Evolutionary conservation across 2,329 filamentous ascomycete species (phyloP).

Genomic region (Alternaria conjuncta): DNA sequence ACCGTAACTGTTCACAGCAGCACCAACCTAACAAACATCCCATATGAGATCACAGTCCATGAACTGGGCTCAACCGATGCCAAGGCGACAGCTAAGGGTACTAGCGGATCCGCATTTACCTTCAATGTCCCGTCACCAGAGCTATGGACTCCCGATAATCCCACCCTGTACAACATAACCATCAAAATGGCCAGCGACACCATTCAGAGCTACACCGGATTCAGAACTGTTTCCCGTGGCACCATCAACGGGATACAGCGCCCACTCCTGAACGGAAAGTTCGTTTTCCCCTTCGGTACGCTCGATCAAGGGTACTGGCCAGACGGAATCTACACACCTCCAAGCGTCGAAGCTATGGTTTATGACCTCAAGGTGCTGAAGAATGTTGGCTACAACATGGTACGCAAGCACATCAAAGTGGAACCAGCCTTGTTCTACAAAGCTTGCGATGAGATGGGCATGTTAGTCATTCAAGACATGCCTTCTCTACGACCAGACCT

Average conservation of each 20-base stretch:
- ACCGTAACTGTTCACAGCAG: slow-evolving; percentile 62
- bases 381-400: slow-evolving; percentile 70
- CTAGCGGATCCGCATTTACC: slow-evolving; percentile 59
- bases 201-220: slow-evolving; percentile 71
- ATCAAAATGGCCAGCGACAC: slow-evolving; percentile 61
- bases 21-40: slow-evolving; percentile 38
- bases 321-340: slow-evolving; percentile 70
- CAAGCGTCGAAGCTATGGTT: slow-evolving; percentile 70
- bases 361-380: slow-evolving; percentile 71
- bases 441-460: slow-evolving; percentile 69
- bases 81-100: slow-evolving; percentile 55
- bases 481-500: slow-evolving; percentile 58
- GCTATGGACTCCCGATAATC: slow-evolving; percentile 70
- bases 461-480: slow-evolving; percentile 76
- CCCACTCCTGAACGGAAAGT: slow-evolving; percentile 71
- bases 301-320: slow-evolving; percentile 77
- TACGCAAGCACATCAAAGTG: slow-evolving; percentile 76
- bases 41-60: slow-evolving; percentile 50
- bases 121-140: slow-evolving; percentile 62
- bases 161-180: slow-evolving; percentile 69
- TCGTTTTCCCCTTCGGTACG: slow-evolving; percentile 71
- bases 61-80: slow-evolving; percentile 45
- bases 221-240: slow-evolving; percentile 67
- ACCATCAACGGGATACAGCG: slow-evolving; percentile 64
- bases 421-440: slow-evolving; percentile 72